Evolutionary conservation across 495 filamentous ascomycete genomes (phyloP), one percentile per base, ranked within the genome.

Genomic region (Penicillium cinerascens): DNA sequence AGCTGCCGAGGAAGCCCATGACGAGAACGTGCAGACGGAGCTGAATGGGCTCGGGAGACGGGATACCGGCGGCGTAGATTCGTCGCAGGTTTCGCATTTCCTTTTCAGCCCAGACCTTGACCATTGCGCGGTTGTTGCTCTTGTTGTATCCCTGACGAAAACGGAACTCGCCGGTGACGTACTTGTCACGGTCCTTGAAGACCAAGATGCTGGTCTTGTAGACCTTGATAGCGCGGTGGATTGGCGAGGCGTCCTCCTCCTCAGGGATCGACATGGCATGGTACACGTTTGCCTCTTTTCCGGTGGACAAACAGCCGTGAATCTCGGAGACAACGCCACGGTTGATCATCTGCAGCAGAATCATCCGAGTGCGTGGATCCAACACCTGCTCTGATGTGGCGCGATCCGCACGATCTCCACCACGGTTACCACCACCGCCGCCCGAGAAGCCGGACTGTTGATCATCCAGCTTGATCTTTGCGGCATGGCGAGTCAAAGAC

Each of bases 281-380:
- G 72, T 97, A 98, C 18, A 98, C 93, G 56, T 98, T 97, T 41
- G 93, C 93, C 69, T 98, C 93, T 65, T 98, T 98, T 41, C 93
- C 93, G 0, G 93, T 97, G 38, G 88, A 93, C 55, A 98, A 74
- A 66, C 91, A 91, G 9, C 93, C 93, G 63, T 97, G 88, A 29
- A 96, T 83, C 64, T 90, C 88, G 17, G 89, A 82, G 15, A 97
- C 78, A 43, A 91, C 69, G 20, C 83, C 82, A 3, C 88, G 81
- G 64, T 97, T 96, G 72, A 97, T 92, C 80, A 97, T 86, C 71
- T 97, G 89, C 52, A 96, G 75, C 35, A 98, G 76, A 42, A 97
- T 92, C 89, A 96, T 95, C 47, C 91, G 85, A 23, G 93, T 97
- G 22, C 89, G 82, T 29, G 91, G 88, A 71, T 98, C 93, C 55